Evolutionary conservation across 73 alveolate genomes (phyloP), one percentile per base, ranked within the genome.

Genomic region (Halteria grandinella): DNA sequence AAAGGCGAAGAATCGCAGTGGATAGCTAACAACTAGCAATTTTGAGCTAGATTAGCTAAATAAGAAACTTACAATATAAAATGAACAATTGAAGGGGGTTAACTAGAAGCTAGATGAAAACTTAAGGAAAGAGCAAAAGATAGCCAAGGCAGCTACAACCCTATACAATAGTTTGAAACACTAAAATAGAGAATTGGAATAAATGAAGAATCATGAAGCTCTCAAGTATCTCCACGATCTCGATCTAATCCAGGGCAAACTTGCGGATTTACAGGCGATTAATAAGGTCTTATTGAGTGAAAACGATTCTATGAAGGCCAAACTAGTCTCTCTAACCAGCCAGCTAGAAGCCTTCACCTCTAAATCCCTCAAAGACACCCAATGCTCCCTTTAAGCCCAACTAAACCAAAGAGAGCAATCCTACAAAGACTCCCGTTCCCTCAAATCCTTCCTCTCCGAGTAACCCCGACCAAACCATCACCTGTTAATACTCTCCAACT

Each of bases 171-270:
- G 39, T 15, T 48, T 57, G 5, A n/a, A 36, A 23, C 17, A 66
- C 15, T 10, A 66, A 45, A 44, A 45, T 31, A 3, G 23, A 6
- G 80, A 66, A 27, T 57, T 66, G 2, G 47, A 48, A 6, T 36
- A 66, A 66, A 66, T 66, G 80, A 4, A 34, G 41, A 66, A 44
- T 66, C 43, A 66, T 18, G 80, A 66, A 45, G n/a, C 37, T 4
- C 28, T 36, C 11, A 66, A 66, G 25, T 66, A 17, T 21, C 45
- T 27, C 23, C 29, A 23, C 36, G 80, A 66, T 27, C 18, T 18
- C 12, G 15, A 66, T 25, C 32, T 15, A 34, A 32, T 29, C 8
- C 52, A 23, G 7, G 29, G 53, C 32, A 21, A n/a, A 6, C 23
- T 66, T 12, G 64, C 43, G 50, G 18, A 66, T 10, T 25, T 66